Evolutionary conservation across 2,329 filamentous ascomycete species (phyloP), one percentile per base, ranked within the genome.

Genomic region (Podosphaera xanthii): DNA sequence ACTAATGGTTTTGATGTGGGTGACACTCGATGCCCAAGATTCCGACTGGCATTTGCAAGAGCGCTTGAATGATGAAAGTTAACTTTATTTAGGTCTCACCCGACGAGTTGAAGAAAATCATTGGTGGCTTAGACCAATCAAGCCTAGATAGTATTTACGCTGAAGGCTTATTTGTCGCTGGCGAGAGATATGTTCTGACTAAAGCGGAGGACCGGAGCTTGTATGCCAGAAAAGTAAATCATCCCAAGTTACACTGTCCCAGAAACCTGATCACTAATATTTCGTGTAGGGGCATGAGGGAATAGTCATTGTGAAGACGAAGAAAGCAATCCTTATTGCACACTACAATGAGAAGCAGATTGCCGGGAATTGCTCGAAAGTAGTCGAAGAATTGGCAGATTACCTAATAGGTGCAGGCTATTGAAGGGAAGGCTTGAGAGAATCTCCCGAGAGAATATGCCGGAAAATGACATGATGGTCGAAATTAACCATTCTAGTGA

Each of bases 301-400:
- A 64, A 74, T 95, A 68, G 77, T 84, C 69, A 80, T 92, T 67
- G 83, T 83, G 73, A 94, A 94, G 78, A 94, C 91, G 68, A 83
- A 78, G 69, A 84, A 94, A 74, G 87, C 89, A 66, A 83, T 97
- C 71, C 80, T 98, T 70, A 74, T 98, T 70, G 86, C 82, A 66
- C 88, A 95, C 76, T 88, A 97, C 77, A 77, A 77, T 65, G 87
- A 94, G 71, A 71, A 71, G 62, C 75, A 83, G 65, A 77, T 86
- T 71, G 86, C 86, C 58, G 83, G 87, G 70, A 83, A 84, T 71
- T 83, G 87, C 63, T 83, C 83, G 67, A 80, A 80, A 70, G 87
- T 86, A 57, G 86, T 94, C 65, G 86, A 91, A 76, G 77, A 81
- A 67, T 79, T 98, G 63, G 88, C 81, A 68, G 87, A 94, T 72